Conservation (phyloP, 306 rosid species). For the Elaeagnus macrophylla region DNA sequence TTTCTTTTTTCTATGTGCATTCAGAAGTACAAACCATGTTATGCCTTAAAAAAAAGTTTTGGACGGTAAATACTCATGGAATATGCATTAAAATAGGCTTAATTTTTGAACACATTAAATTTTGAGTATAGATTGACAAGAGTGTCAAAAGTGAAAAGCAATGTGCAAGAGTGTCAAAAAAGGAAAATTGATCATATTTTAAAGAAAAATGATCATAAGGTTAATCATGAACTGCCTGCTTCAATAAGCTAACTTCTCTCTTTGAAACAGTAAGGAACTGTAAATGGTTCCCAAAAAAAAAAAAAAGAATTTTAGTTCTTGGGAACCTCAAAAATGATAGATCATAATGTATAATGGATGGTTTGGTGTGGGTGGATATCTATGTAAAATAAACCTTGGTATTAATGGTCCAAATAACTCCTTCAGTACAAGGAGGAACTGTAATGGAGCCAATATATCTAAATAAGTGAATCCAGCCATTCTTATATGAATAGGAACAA, state of each 20-base stretch:
- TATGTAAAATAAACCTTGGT: slow-evolving; percentile 43
- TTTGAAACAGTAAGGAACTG: slow-evolving; percentile 37
- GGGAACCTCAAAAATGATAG: not conserved
- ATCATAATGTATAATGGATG: not conserved
- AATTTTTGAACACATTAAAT: too few species aligned
- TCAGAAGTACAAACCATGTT: too few species aligned
- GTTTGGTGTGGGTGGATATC: not conserved
- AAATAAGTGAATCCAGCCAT: slow-evolving; percentile 37
- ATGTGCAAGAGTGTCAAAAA: too few species aligned
- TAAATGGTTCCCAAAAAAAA: not conserved
- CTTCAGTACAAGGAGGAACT: slow-evolving; percentile 69
- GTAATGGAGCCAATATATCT: slow-evolving; percentile 71
- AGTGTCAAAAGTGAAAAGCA: too few species aligned
- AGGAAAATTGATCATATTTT: too few species aligned
- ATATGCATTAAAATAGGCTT: too few species aligned
- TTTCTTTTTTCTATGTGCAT: too few species aligned
- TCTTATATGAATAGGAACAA: slow-evolving; percentile 45
- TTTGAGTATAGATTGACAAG: too few species aligned
- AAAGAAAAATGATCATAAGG: not conserved
- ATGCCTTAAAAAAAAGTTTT: too few species aligned
- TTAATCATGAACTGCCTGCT: slow-evolving; percentile 42
- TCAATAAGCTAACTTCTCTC: slow-evolving; percentile 35
- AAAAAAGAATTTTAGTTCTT: not conserved
- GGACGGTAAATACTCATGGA: too few species aligned
- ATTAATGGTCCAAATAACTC: slow-evolving; percentile 59